A percentile compares a stretch with the other conserved stretches of the same genome.
These are phyloP conservation scores for Acanthochlamys bracteata DNA, from an alignment of 106 monocot species.

Conservation along the genomic window DNA sequence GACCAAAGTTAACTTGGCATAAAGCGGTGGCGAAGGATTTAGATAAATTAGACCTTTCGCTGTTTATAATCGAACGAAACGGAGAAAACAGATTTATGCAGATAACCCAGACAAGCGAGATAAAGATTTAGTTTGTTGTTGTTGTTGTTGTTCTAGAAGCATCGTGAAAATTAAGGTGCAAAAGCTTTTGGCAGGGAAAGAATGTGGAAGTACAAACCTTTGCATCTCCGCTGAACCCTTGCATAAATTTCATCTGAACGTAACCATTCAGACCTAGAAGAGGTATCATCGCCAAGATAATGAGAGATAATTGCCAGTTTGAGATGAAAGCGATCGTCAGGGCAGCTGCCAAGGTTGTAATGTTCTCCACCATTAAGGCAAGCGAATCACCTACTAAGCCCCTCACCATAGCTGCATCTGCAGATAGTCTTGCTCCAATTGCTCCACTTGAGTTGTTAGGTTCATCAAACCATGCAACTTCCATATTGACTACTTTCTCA, in stretches of 20 bases:
- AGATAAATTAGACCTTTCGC: no score
- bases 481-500: slow-evolving; percentile 57
- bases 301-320: slow-evolving; percentile 45
- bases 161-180: not conserved
- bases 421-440: slow-evolving; percentile 45
- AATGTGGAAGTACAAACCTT: slow-evolving; percentile 20
- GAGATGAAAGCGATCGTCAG: slow-evolving; percentile 45
- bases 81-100: no score
- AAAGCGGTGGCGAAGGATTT: no score
- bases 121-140: no score
- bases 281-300: slow-evolving; percentile 48
- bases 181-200: no score
- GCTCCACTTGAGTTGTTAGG: slow-evolving; percentile 53
- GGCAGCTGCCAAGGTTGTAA: slow-evolving; percentile 32
- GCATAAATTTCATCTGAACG: slow-evolving; percentile 36
- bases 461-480: slow-evolving; percentile 57
- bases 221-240: slow-evolving; percentile 48
- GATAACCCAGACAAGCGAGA: no score
- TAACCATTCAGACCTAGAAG: slow-evolving; percentile 44
- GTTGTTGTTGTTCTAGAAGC: no score
- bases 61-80: no score
- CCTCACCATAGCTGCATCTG: slow-evolving; percentile 48
- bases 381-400: slow-evolving; percentile 57
- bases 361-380: slow-evolving; percentile 43
- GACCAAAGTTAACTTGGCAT: no score